These are phyloP conservation scores for Penicillium sp. DNA, from an alignment of 2,329 filamentous ascomycete species.

Conservation along the genomic window DNA sequence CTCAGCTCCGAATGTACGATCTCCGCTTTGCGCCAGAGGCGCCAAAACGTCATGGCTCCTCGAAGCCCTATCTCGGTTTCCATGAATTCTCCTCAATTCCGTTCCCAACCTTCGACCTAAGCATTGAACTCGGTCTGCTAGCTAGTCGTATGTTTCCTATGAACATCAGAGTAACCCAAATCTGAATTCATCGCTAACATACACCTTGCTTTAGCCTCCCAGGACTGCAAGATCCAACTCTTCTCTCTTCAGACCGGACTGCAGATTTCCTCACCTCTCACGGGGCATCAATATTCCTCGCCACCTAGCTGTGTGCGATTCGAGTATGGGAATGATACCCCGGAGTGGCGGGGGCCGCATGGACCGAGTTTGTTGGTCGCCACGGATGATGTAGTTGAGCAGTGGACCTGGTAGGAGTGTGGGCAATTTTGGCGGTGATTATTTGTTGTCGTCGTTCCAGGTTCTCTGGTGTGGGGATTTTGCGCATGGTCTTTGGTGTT, in stretches of 20 bases:
- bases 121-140: conserved; percentile 37
- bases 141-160: conserved; percentile 33
- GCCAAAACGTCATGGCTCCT: conserved; percentile 27
- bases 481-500: background rate
- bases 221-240: conserved; percentile 35
- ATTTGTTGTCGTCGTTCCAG: background rate
- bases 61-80: conserved; percentile 38
- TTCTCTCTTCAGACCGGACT: conserved; percentile 40
- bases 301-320: conserved; percentile 35
- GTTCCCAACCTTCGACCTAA: conserved; percentile 38
- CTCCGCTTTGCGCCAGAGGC: conserved; percentile 35
- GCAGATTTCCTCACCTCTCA: conserved; percentile 30
- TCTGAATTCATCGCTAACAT: background rate
- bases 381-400: conserved; percentile 32
- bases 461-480: background rate
- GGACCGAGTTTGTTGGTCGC: conserved; percentile 37
- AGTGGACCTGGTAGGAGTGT: conserved; percentile 37
- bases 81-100: conserved; percentile 28
- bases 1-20: conserved; percentile 43
- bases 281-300: conserved; percentile 24
- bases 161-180: background rate
- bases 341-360: conserved; percentile 23
- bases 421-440: too few relatives aligned
- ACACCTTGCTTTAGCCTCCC: conserved; percentile 26
- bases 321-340: conserved; percentile 27